Conservation (phyloP, 805 yeast genomes). For the Vanderwaltozyma polyspora region DNA sequence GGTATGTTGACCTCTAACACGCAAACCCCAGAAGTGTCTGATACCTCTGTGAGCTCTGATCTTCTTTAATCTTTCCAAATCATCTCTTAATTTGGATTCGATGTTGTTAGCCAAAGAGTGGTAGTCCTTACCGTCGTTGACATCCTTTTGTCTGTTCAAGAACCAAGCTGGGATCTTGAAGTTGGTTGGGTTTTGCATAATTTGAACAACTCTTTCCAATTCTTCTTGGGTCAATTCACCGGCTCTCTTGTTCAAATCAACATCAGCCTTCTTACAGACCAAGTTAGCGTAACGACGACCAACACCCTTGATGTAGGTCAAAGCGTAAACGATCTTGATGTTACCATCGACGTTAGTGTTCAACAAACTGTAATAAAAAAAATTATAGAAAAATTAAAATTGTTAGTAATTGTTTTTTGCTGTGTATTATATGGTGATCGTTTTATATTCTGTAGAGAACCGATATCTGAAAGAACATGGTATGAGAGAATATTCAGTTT, state of each 20-base stretch:
- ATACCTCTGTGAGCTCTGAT: conserved; percentile 99
- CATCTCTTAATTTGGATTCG: conserved; percentile 99
- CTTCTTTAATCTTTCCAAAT: conserved; percentile 99
- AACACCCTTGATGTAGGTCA: conserved; percentile 99
- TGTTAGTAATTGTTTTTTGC: no score
- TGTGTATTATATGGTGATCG: no score
- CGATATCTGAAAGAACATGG: no score
- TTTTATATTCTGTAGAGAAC: no score
- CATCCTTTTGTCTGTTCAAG: conserved; percentile 98
- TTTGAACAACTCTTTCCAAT: conserved; percentile 98
- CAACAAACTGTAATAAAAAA: conserved; percentile 60
- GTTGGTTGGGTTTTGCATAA: conserved; percentile 99
- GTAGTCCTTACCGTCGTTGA: conserved; percentile 97
- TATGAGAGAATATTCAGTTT: no score
- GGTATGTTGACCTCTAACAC: conserved; percentile 99
- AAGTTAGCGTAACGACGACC: conserved; percentile 99
- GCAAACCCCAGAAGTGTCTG: conserved; percentile 99
- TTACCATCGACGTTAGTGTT: conserved; percentile 99
- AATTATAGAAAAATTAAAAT: conserved; percentile 2
- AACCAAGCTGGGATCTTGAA: conserved; percentile 99
- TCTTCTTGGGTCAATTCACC: conserved; percentile 99
- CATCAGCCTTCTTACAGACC: conserved; percentile 99
- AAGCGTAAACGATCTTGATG: conserved; percentile 99
- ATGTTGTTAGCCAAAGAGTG: conserved; percentile 98
- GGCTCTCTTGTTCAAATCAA: conserved; percentile 96